Evolutionary conservation across 257 asterid species (phyloP).

Genomic region (Ballota nigra): DNA sequence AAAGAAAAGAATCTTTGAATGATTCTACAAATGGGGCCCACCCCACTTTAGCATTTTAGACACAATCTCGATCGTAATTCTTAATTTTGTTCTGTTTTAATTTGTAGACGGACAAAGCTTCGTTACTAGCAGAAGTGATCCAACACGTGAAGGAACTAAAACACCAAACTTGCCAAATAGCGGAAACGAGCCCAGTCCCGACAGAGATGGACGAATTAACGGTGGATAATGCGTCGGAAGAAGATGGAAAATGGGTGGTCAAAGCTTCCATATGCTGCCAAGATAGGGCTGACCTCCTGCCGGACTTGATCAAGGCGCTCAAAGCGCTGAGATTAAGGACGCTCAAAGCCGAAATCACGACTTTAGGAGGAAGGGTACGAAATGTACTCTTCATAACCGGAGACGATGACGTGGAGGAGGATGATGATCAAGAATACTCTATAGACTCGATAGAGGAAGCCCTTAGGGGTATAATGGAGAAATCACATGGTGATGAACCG

Average conservation of each 20-base stretch:
- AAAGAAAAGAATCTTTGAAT: no score
- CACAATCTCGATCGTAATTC: constrained; percentile 64
- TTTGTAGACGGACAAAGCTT: constrained; percentile 63
- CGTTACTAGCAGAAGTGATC: constrained; percentile 62
- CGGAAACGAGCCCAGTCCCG: constrained; percentile 52
- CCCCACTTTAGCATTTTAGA: no score
- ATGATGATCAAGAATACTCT: constrained; percentile 26
- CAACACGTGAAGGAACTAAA: constrained; percentile 63
- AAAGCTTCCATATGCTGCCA: constrained; percentile 65
- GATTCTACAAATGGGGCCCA: no score
- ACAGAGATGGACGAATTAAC: constrained; percentile 46
- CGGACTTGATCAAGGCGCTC: constrained; percentile 51
- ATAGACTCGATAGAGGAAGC: constrained; percentile 60
- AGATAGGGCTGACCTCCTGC: constrained; percentile 55
- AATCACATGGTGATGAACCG: constrained; percentile 51
- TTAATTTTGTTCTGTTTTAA: constrained; percentile 21
- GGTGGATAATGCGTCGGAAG: constrained; percentile 36
- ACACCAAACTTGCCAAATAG: constrained; percentile 53
- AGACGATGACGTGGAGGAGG: constrained; percentile 49
- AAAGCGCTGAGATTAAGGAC: constrained; percentile 41
- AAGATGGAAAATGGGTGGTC: constrained; percentile 41
- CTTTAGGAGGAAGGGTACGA: constrained; percentile 60
- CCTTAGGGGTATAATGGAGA: constrained; percentile 64
- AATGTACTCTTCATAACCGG: constrained; percentile 69
- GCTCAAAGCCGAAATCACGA: constrained; percentile 56